These are phyloP conservation scores for Thoreauomyces humboldtii DNA, from an alignment of 192 early-diverging fungal species.

Conservation along the genomic window DNA sequence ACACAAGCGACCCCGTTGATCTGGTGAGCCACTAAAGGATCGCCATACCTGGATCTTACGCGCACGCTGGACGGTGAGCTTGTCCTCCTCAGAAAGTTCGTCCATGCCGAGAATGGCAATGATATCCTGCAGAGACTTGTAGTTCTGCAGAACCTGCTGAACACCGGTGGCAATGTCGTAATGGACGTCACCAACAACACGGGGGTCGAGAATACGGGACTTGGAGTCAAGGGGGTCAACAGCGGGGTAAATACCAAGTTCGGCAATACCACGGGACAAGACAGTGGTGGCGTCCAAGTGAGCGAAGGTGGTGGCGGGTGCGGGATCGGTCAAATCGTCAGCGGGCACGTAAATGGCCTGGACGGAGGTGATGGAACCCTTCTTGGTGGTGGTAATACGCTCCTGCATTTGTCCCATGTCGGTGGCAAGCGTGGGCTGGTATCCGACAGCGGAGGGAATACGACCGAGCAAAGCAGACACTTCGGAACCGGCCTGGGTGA, in stretches of 20 bases:
- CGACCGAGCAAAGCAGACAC: slow-evolving; percentile 98
- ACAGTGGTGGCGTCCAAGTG: slow-evolving; percentile 99
- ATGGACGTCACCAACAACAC: slow-evolving; percentile 93
- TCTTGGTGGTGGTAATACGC: slow-evolving; percentile 99
- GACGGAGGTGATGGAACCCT: slow-evolving; percentile 99
- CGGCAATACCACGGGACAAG: slow-evolving; percentile 96
- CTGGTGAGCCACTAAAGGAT: no score
- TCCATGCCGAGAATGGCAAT: slow-evolving; percentile 99
- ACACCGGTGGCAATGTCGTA: slow-evolving; percentile 90
- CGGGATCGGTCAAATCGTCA: slow-evolving; percentile 99
- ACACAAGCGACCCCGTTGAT: no score
- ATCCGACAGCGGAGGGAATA: slow-evolving; percentile 99
- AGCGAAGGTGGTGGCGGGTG: slow-evolving; percentile 97
- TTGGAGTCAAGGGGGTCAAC: slow-evolving; percentile 98
- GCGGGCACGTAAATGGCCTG: slow-evolving; percentile 97
- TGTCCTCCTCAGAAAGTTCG: slow-evolving; percentile 98
- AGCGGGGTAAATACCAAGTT: slow-evolving; percentile 99
- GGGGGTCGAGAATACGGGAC: slow-evolving; percentile 96
- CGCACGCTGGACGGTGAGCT: slow-evolving; percentile 96
- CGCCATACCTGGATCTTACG: slow-evolving; percentile 86
- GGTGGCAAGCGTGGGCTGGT: slow-evolving; percentile 97
- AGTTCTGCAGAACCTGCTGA: slow-evolving; percentile 96
- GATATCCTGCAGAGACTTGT: slow-evolving; percentile 99
- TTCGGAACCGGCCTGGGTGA: slow-evolving; percentile 99
- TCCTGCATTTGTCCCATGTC: slow-evolving; percentile 99